A percentile compares a stretch with the other conserved stretches of the same genome.
Conservation (phyloP, 1,284 basidiomycete species). For the Pseudozyma thailandica region DNA sequence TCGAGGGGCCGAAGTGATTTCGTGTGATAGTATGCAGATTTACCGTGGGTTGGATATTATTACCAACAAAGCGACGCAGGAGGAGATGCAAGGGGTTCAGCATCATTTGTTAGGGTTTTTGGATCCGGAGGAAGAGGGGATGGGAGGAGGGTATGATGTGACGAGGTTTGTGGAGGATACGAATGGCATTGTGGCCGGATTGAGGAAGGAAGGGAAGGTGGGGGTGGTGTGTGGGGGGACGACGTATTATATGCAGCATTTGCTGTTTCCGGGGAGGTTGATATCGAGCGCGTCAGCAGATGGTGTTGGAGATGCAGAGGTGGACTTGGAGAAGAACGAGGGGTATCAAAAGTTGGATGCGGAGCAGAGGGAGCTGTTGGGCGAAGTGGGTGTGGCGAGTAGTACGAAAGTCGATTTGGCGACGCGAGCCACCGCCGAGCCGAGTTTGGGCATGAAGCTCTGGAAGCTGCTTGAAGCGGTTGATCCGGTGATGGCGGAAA, state of each 20-base stretch:
- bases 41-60: constrained; percentile 93
- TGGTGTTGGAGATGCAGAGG: background rate
- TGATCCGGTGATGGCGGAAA: constrained; percentile 79
- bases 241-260: constrained; percentile 95
- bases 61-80: constrained; percentile 88
- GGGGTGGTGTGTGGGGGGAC: constrained; percentile 95
- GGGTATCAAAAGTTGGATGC: constrained; percentile 1
- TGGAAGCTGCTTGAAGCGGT: constrained; percentile 77
- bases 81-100: constrained; percentile 82
- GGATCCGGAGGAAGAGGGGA: constrained; percentile 78
- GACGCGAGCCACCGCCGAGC: background rate
- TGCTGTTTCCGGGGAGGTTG: constrained; percentile 71
- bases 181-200: constrained; percentile 23
- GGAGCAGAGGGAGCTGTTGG: constrained; percentile 10
- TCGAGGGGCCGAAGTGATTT: constrained; percentile 76
- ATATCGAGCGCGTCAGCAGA: constrained; percentile 30
- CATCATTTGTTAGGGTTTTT: constrained; percentile 92
- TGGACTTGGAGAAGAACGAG: constrained; percentile 4
- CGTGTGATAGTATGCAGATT: constrained; percentile 97
- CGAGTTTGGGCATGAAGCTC: constrained; percentile 70
- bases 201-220: constrained; percentile 69
- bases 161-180: constrained; percentile 68
- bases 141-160: constrained; percentile 73
- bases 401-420: constrained; percentile 17
- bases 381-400: background rate